Percentiles rank a stretch among this genome's conserved stretches.
Conservation (phyloP, 192 early-diverging fungal genomes). For the Coemansia sp. region DNA sequence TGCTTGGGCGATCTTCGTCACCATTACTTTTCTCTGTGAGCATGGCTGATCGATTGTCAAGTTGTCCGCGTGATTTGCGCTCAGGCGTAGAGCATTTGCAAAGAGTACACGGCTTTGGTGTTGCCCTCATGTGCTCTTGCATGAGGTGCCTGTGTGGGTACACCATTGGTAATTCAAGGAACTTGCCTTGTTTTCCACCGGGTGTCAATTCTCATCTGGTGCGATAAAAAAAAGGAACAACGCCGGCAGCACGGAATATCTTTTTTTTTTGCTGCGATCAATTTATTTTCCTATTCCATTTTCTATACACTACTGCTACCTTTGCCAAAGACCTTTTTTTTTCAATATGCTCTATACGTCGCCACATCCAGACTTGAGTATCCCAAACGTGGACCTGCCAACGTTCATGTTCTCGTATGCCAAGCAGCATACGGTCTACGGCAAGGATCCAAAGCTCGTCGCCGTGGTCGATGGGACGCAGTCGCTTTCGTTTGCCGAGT, state of each 20-base stretch:
- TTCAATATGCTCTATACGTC: slow-evolving; percentile 51
- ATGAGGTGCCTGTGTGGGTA: background rate
- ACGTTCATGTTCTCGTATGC: slow-evolving; percentile 42
- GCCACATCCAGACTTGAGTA: slow-evolving; percentile 16
- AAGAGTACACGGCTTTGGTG: background rate
- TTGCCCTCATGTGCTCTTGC: background rate
- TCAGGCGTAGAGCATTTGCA: background rate
- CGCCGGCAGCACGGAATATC: background rate
- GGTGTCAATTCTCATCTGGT: background rate
- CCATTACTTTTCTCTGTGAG: background rate
- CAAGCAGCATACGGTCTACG: slow-evolving; percentile 34
- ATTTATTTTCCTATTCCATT: background rate
- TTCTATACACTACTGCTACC: background rate
- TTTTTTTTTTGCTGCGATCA: background rate
- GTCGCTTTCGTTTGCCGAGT: slow-evolving; percentile 33
- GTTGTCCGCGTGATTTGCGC: slow-evolving; percentile 2
- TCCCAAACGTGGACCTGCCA: slow-evolving; percentile 47
- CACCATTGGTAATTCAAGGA: background rate
- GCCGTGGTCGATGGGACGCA: slow-evolving; percentile 22
- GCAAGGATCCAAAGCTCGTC: slow-evolving; percentile 30
- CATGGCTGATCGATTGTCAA: background rate
- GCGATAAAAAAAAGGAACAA: background rate
- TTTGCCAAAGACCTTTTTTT: background rate
- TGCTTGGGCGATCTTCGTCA: background rate
- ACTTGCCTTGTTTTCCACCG: background rate